Conservation (phyloP, 2,329 filamentous ascomycete species). For the Fusarium luffae region DNA sequence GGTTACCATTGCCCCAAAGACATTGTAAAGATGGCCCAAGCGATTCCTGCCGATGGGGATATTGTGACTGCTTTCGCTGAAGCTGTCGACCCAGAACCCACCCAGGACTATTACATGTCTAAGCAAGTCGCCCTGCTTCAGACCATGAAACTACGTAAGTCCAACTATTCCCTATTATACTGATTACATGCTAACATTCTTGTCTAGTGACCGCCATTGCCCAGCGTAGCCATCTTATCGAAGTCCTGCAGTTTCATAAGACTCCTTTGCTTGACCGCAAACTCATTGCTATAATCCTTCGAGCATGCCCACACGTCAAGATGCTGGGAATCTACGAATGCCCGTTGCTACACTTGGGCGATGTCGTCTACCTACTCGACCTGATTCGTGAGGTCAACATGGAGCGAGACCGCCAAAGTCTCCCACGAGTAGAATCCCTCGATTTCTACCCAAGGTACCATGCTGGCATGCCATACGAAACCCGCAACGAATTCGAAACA, state of each 20-base stretch:
- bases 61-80: not conserved
- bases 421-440: constrained; percentile 40
- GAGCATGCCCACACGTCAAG: constrained; percentile 47
- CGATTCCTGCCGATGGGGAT: constrained; percentile 10
- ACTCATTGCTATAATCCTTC: constrained; percentile 50
- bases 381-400: constrained; percentile 52
- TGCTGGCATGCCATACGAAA: constrained; percentile 39
- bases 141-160: constrained; percentile 41
- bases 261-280: constrained; percentile 49
- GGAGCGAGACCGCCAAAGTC: constrained; percentile 15
- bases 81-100: not conserved
- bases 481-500: not conserved
- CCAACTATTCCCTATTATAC: not conserved
- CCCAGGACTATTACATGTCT: constrained; percentile 15
- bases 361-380: constrained; percentile 50
- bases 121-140: constrained; percentile 20
- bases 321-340: constrained; percentile 54
- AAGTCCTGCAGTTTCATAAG: constrained; percentile 48
- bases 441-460: constrained; percentile 53
- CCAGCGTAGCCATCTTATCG: constrained; percentile 24
- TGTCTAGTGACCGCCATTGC: constrained; percentile 43
- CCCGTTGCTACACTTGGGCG: constrained; percentile 52
- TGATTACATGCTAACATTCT: constrained; percentile 14
- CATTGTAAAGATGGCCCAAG: constrained; percentile 16
- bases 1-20: not conserved